A percentile compares a stretch with the other conserved stretches of the same genome.
Conservation (phyloP, 768 basidiomycete genomes). For the Infundibulicybe gibba region DNA sequence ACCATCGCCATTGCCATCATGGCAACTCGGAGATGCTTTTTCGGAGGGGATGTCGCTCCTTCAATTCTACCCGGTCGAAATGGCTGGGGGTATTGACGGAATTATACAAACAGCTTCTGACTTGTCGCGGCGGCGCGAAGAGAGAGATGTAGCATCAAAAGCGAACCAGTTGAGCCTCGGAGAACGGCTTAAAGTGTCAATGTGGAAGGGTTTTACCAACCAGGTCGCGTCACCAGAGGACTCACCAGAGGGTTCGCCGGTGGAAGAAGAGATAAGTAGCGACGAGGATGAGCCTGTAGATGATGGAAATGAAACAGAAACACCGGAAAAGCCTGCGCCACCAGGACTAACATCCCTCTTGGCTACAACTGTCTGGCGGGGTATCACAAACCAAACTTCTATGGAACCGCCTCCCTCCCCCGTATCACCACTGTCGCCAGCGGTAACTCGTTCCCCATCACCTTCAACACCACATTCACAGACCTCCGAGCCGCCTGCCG, state of each 20-base stretch:
- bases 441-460: constrained; percentile 15
- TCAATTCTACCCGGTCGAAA: constrained; percentile 59
- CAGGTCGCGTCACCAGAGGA: constrained; percentile 37
- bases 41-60: constrained; percentile 62
- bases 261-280: constrained; percentile 20
- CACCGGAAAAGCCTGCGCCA: constrained; percentile 15
- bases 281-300: constrained; percentile 27
- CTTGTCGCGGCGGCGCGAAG: constrained; percentile 47
- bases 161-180: constrained; percentile 42
- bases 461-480: constrained; percentile 11
- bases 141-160: constrained; percentile 27
- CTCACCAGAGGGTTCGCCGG: constrained; percentile 24
- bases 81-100: constrained; percentile 67
- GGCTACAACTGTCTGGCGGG: constrained; percentile 69
- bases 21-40: constrained; percentile 62
- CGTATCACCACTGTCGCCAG: constrained; percentile 27
- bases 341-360: constrained; percentile 47
- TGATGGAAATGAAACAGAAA: constrained; percentile 45
- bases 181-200: constrained; percentile 48
- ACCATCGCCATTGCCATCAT: constrained; percentile 40
- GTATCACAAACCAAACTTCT: constrained; percentile 70
- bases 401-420: constrained; percentile 60
- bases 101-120: constrained; percentile 68
- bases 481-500: constrained; percentile 8
- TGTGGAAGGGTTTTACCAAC: constrained; percentile 69